Percentiles rank a stretch among this genome's conserved stretches.
These are phyloP conservation scores for Aspergillus tanneri DNA, from an alignment of 2,329 filamentous ascomycete species.

Conservation along the genomic window DNA sequence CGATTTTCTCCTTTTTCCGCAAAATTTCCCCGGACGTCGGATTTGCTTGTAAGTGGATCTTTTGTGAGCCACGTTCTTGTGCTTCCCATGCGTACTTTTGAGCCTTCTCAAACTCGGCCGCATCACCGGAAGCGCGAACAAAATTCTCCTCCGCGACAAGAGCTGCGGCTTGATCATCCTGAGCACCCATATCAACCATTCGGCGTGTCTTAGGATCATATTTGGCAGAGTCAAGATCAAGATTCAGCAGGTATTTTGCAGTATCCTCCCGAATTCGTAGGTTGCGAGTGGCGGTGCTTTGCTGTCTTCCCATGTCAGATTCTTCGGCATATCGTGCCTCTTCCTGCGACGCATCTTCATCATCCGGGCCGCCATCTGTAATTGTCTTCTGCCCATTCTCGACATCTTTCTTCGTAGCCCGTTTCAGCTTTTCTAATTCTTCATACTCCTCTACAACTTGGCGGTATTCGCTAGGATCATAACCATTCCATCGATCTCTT, in stretches of 20 bases:
- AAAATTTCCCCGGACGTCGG: constrained; percentile 87
- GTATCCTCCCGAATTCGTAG: constrained; percentile 93
- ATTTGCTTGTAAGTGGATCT: constrained; percentile 91
- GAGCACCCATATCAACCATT: constrained; percentile 82
- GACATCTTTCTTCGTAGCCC: constrained; percentile 51
- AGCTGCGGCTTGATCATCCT: constrained; percentile 73
- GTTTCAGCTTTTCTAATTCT: constrained; percentile 73
- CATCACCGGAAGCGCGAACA: constrained; percentile 82
- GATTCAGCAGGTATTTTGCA: constrained; percentile 90
- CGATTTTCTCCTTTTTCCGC: constrained; percentile 75
- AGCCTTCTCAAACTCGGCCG: constrained; percentile 85
- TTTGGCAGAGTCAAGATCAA: constrained; percentile 93
- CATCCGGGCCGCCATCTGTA: constrained; percentile 55
- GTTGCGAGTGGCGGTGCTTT: constrained; percentile 86
- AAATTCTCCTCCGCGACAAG: constrained; percentile 93
- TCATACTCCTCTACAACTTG: constrained; percentile 87
- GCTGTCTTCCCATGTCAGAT: constrained; percentile 92
- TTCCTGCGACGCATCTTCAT: constrained; percentile 41
- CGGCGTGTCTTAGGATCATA: constrained; percentile 96
- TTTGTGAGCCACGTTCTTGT: constrained; percentile 76
- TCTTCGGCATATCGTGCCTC: constrained; percentile 81
- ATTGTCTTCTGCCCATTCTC: constrained; percentile 48
- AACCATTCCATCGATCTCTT: constrained; percentile 97
- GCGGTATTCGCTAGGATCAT: constrained; percentile 81
- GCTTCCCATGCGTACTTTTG: constrained; percentile 93